Evolutionary conservation across 768 basidiomycete genomes (phyloP).

Genomic region (Boletus rubroflammeus): DNA sequence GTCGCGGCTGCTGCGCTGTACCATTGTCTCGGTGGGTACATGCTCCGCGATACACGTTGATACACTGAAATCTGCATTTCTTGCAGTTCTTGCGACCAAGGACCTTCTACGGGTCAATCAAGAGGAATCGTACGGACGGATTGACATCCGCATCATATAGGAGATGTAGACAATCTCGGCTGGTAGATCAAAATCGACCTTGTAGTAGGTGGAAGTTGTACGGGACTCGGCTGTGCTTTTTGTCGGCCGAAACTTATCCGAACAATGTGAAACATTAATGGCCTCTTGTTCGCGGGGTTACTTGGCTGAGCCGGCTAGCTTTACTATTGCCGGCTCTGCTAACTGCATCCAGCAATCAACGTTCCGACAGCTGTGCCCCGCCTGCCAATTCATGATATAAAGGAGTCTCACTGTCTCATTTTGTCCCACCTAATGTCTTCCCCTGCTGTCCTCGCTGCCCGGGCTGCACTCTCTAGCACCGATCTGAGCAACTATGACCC

Average conservation of each 20-base stretch:
- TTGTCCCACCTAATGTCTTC: slow-evolving; percentile 42
- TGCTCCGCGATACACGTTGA: background rate
- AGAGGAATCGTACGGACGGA: slow-evolving; percentile 51
- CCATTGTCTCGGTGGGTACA: slow-evolving; percentile 69
- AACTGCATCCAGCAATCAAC: background rate
- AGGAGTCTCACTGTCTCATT: background rate
- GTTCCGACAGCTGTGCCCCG: background rate
- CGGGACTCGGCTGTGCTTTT: background rate
- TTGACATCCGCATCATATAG: slow-evolving; percentile 42
- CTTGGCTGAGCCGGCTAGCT: too few species aligned
- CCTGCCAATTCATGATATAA: slow-evolving; percentile 4
- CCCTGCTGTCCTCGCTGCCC: slow-evolving; percentile 60
- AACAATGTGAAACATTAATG: background rate
- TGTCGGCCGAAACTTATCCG: slow-evolving; percentile 5
- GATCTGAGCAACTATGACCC: slow-evolving; percentile 85
- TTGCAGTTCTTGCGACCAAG: slow-evolving; percentile 73
- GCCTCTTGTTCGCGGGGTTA: background rate
- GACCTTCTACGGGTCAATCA: slow-evolving; percentile 62
- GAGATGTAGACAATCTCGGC: background rate
- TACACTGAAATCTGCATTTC: background rate
- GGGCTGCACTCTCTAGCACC: slow-evolving; percentile 63
- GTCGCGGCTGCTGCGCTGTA: slow-evolving; percentile 83
- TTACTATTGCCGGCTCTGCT: background rate
- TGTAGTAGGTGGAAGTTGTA: background rate
- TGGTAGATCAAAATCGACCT: background rate